These are phyloP conservation scores for Termitomyces sp. DNA, from an alignment of 768 basidiomycete species.

Conservation along the genomic window DNA sequence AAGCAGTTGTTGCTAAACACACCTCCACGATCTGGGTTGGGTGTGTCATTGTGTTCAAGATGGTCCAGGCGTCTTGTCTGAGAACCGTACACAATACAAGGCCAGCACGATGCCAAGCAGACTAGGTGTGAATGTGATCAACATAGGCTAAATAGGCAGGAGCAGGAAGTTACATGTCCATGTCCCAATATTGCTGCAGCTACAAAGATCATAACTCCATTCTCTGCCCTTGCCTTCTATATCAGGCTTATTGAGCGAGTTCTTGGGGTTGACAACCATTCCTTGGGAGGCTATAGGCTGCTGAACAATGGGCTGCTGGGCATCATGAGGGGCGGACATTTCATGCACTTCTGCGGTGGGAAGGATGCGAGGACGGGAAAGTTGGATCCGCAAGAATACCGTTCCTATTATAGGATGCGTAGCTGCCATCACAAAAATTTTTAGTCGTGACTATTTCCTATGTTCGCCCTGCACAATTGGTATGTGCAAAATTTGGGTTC, in stretches of 20 bases:
- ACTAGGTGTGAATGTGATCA: slow-evolving; percentile 12
- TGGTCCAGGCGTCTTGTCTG: slow-evolving; percentile 28
- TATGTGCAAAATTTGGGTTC: too few relatives aligned
- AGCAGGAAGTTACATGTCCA: slow-evolving; percentile 17
- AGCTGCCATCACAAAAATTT: neutral
- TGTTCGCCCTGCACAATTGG: neutral
- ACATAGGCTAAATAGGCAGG: neutral
- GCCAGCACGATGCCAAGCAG: slow-evolving; percentile 26
- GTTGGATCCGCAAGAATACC: neutral
- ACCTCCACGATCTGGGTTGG: slow-evolving; percentile 31
- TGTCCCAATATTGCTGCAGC: slow-evolving; percentile 15
- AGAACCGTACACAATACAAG: slow-evolving; percentile 31
- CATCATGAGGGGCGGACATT: neutral
- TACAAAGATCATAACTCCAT: slow-evolving; percentile 22
- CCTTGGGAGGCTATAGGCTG: slow-evolving; percentile 15
- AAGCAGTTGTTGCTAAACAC: slow-evolving; percentile 23
- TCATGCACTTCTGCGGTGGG: neutral
- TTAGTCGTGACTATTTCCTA: neutral
- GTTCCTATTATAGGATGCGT: neutral
- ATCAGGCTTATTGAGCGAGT: slow-evolving; percentile 22
- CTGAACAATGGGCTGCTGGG: neutral
- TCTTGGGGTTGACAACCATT: slow-evolving; percentile 16
- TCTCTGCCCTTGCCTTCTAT: slow-evolving; percentile 18
- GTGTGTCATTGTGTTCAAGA: slow-evolving; percentile 21
- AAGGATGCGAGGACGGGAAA: neutral